These are phyloP conservation scores for Daldinia caldariorum DNA, from an alignment of 495 filamentous ascomycete genomes.

Conservation along the genomic window DNA sequence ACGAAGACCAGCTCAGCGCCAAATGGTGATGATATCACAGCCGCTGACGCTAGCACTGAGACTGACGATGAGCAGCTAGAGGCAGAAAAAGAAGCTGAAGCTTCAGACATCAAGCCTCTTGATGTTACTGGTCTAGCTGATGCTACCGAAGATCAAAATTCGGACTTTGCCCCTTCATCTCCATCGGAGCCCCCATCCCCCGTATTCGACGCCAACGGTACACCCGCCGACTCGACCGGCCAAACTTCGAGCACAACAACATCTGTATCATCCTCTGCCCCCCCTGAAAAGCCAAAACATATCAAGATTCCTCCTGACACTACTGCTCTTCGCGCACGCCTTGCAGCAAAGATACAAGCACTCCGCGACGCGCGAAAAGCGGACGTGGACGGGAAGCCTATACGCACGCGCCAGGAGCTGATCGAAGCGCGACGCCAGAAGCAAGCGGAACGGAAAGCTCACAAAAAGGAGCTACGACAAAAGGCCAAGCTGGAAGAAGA, in stretches of 20 bases:
- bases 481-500: slow-evolving; percentile 81
- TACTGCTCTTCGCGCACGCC: slow-evolving; percentile 74
- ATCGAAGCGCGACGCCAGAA: slow-evolving; percentile 89
- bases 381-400: slow-evolving; percentile 81
- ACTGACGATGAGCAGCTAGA: slow-evolving; percentile 44
- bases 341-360: slow-evolving; percentile 81
- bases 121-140: slow-evolving; percentile 57
- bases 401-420: slow-evolving; percentile 84
- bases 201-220: slow-evolving; percentile 67
- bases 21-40: slow-evolving; percentile 36
- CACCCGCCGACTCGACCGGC: slow-evolving; percentile 49
- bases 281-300: slow-evolving; percentile 64
- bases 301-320: slow-evolving; percentile 69
- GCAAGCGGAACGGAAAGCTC: slow-evolving; percentile 81
- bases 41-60: slow-evolving; percentile 51
- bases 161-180: slow-evolving; percentile 57
- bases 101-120: slow-evolving; percentile 54
- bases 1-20: slow-evolving; percentile 26
- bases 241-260: slow-evolving; percentile 70
- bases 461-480: slow-evolving; percentile 82
- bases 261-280: slow-evolving; percentile 74
- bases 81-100: slow-evolving; percentile 51
- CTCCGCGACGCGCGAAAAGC: slow-evolving; percentile 85
- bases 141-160: slow-evolving; percentile 53
- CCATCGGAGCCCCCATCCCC: slow-evolving; percentile 70